Conservation (phyloP, 495 filamentous ascomycete species). For the Hypoxylon cercidicola region DNA sequence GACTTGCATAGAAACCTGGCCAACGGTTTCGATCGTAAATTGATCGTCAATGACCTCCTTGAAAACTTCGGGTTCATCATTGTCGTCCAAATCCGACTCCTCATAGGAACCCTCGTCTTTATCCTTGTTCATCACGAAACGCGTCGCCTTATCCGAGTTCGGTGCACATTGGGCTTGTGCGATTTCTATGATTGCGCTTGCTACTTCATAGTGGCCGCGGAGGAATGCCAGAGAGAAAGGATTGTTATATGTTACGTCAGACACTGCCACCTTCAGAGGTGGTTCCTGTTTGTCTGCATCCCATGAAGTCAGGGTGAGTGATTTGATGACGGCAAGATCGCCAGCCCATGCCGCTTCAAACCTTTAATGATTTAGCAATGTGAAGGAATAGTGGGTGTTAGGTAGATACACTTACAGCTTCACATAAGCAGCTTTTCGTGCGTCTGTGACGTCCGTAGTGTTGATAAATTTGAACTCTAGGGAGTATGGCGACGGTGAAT, state of each 20-base stretch:
- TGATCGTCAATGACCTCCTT: conserved; percentile 64
- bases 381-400: background rate
- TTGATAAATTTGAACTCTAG: conserved; percentile 58
- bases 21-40: conserved; percentile 78
- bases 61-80: conserved; percentile 59
- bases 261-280: conserved; percentile 70
- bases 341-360: conserved; percentile 78
- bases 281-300: conserved; percentile 56
- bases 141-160: conserved; percentile 51
- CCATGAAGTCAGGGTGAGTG: conserved; percentile 57
- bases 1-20: conserved; percentile 69
- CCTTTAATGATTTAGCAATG: conserved; percentile 49
- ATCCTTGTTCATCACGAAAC: conserved; percentile 59
- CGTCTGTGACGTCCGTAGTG: conserved; percentile 61
- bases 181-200: conserved; percentile 73
- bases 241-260: conserved; percentile 53
- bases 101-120: conserved; percentile 43
- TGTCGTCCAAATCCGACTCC: conserved; percentile 44
- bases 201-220: conserved; percentile 68
- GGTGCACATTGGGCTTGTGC: conserved; percentile 70
- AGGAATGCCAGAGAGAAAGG: conserved; percentile 74
- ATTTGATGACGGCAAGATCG: conserved; percentile 68
- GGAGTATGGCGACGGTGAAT: conserved; percentile 51
- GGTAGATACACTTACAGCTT: conserved; percentile 51
- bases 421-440: conserved; percentile 65